These are phyloP conservation scores for Asclepias syriaca DNA, from an alignment of 257 asterid genomes.

Conservation along the genomic window DNA sequence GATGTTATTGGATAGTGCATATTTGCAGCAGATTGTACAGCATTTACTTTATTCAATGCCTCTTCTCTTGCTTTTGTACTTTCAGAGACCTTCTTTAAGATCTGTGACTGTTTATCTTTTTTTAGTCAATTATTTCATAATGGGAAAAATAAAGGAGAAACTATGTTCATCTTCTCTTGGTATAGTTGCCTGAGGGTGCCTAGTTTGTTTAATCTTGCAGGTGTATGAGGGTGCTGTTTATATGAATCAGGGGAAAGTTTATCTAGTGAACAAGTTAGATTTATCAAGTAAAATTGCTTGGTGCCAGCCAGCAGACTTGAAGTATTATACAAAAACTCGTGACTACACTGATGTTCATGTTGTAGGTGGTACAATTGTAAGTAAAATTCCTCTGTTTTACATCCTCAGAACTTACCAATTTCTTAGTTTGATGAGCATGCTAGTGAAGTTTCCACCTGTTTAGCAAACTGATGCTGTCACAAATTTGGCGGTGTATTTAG, in stretches of 20 bases:
- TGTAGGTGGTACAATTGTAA: conserved; percentile 64
- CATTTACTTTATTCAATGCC: not conserved
- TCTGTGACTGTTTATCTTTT: not conserved
- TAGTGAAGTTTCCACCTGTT: not conserved
- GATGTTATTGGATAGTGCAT: not conserved
- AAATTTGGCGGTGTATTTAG: conserved; percentile 24
- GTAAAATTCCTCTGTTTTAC: conserved; percentile 21
- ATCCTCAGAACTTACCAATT: not conserved
- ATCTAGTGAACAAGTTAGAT: conserved; percentile 79
- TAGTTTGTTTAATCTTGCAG: conserved; percentile 37
- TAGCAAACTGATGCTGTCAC: not conserved
- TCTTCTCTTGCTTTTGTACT: not conserved
- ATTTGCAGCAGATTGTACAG: not conserved
- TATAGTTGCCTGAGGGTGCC: not conserved
- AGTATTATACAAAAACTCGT: conserved; percentile 85
- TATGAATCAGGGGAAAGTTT: conserved; percentile 89
- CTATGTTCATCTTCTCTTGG: not conserved
- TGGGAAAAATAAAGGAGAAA: not conserved
- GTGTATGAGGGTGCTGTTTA: conserved; percentile 96
- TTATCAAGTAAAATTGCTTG: conserved; percentile 75
- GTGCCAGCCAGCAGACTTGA: conserved; percentile 84
- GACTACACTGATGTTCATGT: conserved; percentile 83
- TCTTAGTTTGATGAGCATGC: not conserved
- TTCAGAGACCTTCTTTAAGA: not conserved
- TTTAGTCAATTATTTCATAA: not conserved